These are phyloP conservation scores for Globisporangium echinulatum DNA, from an alignment of 352 stramenopile genomes.

Conservation along the genomic window DNA sequence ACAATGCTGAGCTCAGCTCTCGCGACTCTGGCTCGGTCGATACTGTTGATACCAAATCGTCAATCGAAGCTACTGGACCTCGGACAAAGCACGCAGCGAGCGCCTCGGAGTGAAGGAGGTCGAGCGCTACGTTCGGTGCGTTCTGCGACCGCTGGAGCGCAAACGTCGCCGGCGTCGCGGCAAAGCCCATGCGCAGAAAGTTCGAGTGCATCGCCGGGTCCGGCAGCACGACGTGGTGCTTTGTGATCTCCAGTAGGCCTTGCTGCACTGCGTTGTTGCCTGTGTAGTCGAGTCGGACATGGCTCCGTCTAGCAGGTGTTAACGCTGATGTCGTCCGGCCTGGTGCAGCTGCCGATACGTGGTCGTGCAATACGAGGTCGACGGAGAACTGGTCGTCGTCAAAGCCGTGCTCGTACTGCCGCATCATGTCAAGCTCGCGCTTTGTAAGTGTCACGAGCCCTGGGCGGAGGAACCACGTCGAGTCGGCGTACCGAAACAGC, in stretches of 20 bases:
- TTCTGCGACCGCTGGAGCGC: slow-evolving; percentile 76
- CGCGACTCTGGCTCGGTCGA: slow-evolving; percentile 3
- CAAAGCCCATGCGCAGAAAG: slow-evolving; percentile 77
- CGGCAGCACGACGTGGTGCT: slow-evolving; percentile 68
- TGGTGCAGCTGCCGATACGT: slow-evolving; percentile 9
- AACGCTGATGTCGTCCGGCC: background rate
- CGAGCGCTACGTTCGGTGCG: slow-evolving; percentile 61
- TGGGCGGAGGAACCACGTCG: slow-evolving; percentile 65
- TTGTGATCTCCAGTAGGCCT: slow-evolving; percentile 73
- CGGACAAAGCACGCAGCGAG: slow-evolving; percentile 44
- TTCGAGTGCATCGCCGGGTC: slow-evolving; percentile 78
- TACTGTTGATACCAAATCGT: too few relatives aligned
- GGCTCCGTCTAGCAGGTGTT: slow-evolving; percentile 15
- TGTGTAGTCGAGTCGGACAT: slow-evolving; percentile 55
- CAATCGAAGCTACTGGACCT: too few relatives aligned
- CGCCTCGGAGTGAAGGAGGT: slow-evolving; percentile 62
- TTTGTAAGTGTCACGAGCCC: slow-evolving; percentile 74
- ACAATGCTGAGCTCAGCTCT: too few relatives aligned
- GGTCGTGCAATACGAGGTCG: slow-evolving; percentile 68
- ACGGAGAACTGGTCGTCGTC: slow-evolving; percentile 77
- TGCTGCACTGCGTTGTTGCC: slow-evolving; percentile 62
- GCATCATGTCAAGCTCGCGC: slow-evolving; percentile 73
- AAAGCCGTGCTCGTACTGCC: slow-evolving; percentile 81
- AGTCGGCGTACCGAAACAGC: slow-evolving; percentile 74
- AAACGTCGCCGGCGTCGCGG: slow-evolving; percentile 67